These are phyloP conservation scores for Ophiostoma pallidulum DNA, from an alignment of 2,329 filamentous ascomycete species.

Conservation along the genomic window DNA sequence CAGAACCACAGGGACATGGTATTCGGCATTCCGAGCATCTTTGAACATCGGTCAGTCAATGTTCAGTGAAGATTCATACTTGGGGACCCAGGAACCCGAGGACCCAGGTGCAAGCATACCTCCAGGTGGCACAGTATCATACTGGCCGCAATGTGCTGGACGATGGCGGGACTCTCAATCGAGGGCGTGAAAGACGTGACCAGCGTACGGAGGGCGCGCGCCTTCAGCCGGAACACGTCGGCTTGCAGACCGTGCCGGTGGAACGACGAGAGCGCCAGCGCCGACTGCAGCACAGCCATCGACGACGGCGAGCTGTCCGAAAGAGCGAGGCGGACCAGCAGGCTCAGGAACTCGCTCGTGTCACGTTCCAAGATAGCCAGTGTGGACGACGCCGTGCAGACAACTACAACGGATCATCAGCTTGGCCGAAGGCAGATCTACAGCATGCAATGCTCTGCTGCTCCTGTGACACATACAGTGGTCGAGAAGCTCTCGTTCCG, in stretches of 20 bases:
- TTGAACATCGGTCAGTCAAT: neutral
- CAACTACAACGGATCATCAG: neutral
- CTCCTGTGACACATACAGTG: no score
- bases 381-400: conserved; percentile 4
- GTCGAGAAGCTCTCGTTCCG: conserved; percentile 5
- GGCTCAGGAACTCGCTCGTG: conserved; percentile 1
- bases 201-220: conserved; percentile 7
- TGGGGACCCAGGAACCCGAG: no score
- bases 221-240: conserved; percentile 2
- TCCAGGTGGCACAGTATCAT: conserved; percentile 9
- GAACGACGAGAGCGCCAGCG: conserved; percentile 4
- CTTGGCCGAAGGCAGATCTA: neutral
- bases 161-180: neutral
- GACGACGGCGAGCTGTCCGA: conserved; percentile 1
- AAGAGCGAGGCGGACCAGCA: conserved; percentile 7
- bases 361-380: conserved; percentile 5
- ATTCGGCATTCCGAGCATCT: conserved; percentile 8
- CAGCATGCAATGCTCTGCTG: neutral
- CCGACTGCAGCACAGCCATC: conserved; percentile 7
- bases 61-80: neutral
- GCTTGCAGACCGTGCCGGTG: conserved; percentile 5
- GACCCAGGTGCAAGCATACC: neutral
- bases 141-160: conserved; percentile 5
- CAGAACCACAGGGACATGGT: conserved; percentile 5
- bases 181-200: neutral